Evolutionary conservation across 176 grass and related monocot genomes (phyloP).

Genomic region (Aegilops bicornis): DNA sequence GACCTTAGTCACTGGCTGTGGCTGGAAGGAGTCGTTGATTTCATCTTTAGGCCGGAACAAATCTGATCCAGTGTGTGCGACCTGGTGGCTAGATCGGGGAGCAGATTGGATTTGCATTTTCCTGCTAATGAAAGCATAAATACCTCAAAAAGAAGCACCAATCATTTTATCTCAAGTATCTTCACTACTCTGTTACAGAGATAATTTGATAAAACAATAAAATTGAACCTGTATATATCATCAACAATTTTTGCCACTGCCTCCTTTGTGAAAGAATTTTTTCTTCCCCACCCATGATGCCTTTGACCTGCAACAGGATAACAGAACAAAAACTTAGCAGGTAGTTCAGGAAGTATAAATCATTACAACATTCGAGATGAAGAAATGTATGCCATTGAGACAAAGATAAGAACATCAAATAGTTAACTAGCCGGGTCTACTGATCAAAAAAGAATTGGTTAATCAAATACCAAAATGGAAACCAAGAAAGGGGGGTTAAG

Average conservation of each 20-base stretch:
- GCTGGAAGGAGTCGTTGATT: constrained; percentile 41
- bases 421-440: neutral
- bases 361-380: neutral
- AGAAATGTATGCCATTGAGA: neutral
- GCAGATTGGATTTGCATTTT: constrained; percentile 91
- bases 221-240: constrained; percentile 85
- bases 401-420: constrained; percentile 18
- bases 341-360: neutral
- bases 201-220: constrained; percentile 29
- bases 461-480: neutral
- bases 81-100: constrained; percentile 64
- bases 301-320: constrained; percentile 48
- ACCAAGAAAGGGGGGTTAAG: neutral
- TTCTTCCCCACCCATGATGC: constrained; percentile 72
- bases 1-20: constrained; percentile 44
- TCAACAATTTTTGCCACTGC: constrained; percentile 88
- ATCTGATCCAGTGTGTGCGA: constrained; percentile 69
- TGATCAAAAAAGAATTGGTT: neutral
- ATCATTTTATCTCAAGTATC: constrained; percentile 7
- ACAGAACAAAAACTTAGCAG: neutral
- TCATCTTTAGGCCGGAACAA: constrained; percentile 77
- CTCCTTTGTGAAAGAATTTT: constrained; percentile 61
- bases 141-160: constrained; percentile 16
- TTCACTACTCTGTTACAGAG: neutral
- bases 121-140: constrained; percentile 51